Base-by-base conservation (phyloP, 1,284 basidiomycete genomes). In the Cryptococcus sp. region DNA sequence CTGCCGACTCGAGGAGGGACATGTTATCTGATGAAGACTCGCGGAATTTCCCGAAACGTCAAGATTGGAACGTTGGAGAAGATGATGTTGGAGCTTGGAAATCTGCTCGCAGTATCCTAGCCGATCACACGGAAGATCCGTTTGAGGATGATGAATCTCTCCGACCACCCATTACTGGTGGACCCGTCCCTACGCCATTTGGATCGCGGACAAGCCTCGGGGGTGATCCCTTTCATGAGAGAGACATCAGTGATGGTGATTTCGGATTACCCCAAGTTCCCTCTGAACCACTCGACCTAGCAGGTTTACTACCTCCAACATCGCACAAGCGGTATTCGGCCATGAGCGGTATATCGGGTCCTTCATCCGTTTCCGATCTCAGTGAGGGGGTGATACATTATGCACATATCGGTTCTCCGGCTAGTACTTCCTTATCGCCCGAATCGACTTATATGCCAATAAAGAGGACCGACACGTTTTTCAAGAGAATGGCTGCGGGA, bases 1-100 rank as follows among this genome's bases (percentile, higher is more conserved):
- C 50, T 9, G 31, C 52, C 7, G 45, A 55, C 13, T 46, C 58
- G 10, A 39, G 68, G n/a, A 49, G 64, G 18, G 57, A 66, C 32
- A 71, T 73, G 63, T 62, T 73, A 2, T 28, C 50, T 9, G 65
- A 71, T 21, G 71, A 73, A 52, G 71, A 73, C 48, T 60, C 60
- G 16, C 46, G 60, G 24, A 45, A 45, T 42, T n/a, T 36, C 45
- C 19, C 28, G 43, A 5, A 52, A 52, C 19, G 52, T 50, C 51
- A 53, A 32, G 58, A 64, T 39, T 61, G 61, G 60, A 49, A 48
- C 13, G 40, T 54, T 14, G 16, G 36, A 7, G 43, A 53, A 24
- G 49, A 43, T 18, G 47, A 57, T 36, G 46, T 48, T 22, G 48
- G 46, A 9, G 25, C 32, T 11, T 64, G 62, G 63, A 56, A 41